Evolutionary conservation across 495 filamentous ascomycete genomes (phyloP), one percentile per base, ranked within the genome.

Genomic region (Niebla homalea): DNA sequence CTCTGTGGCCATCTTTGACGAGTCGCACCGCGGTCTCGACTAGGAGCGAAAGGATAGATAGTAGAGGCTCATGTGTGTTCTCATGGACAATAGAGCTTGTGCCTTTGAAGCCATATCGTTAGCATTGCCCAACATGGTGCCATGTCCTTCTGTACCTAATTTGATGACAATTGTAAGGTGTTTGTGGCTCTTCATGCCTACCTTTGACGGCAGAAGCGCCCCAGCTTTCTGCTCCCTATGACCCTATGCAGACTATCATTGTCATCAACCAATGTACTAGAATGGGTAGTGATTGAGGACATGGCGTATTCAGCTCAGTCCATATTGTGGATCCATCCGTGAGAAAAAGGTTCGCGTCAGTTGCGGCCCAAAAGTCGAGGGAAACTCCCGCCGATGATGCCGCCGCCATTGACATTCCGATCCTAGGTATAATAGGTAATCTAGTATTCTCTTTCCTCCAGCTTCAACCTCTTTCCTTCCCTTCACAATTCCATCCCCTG

Each of bases 1-100:
- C 93, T 57, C 80, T 82, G 61, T 97, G 89, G 14, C 93, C 93
- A 80, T 94, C 85, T 62, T 86, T 84, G 53, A 76, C 81, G 45
- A 98, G 73, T 52, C 76, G 79, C 12, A 89, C 81, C 3, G 85
- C 88, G 5, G 93, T 96, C 65, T 97, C 89, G 35, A 94, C 92
- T 56, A 98, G 94, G 45, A 85, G 67, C 47, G 83, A 85, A 46
- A 98, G 68, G 50, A 87, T 94, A 8, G 89, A 93, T 19, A 97
- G 74, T 26, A 95, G 78, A n/a, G 93, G 93, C 54, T 94, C 84
- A 67, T 97, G 92, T n/a, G 85, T 94, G 57, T 81, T 87, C 62
- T 98, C 92, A 64, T 96, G 85, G 45, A 97, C 92, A 56, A 98
- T 96, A 14, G 92, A 98, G 67, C 88, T 95, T 21, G 92, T 96